Evolutionary conservation across 306 rosid genomes (phyloP).

Genomic region (Inga oerstediana): DNA sequence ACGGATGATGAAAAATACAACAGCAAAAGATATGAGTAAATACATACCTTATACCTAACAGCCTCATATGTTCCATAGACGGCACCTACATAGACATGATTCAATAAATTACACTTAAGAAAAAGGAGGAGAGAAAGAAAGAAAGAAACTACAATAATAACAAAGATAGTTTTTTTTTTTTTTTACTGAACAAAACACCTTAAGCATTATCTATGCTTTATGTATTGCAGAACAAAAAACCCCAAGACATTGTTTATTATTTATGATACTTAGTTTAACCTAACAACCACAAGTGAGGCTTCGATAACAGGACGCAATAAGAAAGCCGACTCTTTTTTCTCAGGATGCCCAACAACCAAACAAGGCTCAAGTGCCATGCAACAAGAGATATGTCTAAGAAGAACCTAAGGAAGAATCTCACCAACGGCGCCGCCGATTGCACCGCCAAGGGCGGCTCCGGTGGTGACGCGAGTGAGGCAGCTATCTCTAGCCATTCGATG

Average conservation of each 20-base stretch:
- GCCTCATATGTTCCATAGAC: slow-evolving; percentile 61
- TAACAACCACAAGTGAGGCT: slow-evolving; percentile 16
- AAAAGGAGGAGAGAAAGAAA: neutral
- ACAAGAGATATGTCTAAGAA: neutral
- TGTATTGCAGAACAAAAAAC: neutral
- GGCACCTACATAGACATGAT: slow-evolving; percentile 39
- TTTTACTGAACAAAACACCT: no score
- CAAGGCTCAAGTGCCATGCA: neutral
- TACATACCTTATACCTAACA: slow-evolving; percentile 47
- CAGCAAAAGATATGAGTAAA: neutral
- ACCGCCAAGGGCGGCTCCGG: slow-evolving; percentile 62
- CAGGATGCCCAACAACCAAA: neutral
- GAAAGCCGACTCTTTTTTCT: neutral
- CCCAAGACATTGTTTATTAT: neutral
- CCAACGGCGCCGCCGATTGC: slow-evolving; percentile 64
- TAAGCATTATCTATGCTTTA: no score
- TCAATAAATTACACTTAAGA: neutral
- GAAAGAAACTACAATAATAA: neutral
- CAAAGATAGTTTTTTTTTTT: neutral
- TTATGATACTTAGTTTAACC: neutral
- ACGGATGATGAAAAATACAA: neutral
- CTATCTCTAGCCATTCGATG: slow-evolving; percentile 46
- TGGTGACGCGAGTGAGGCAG: slow-evolving; percentile 46
- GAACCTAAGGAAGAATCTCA: slow-evolving; percentile 14
- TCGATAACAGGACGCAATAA: neutral